Evolutionary conservation across 179 eudicot species (phyloP).

Genomic region (Drosera spatulata): DNA sequence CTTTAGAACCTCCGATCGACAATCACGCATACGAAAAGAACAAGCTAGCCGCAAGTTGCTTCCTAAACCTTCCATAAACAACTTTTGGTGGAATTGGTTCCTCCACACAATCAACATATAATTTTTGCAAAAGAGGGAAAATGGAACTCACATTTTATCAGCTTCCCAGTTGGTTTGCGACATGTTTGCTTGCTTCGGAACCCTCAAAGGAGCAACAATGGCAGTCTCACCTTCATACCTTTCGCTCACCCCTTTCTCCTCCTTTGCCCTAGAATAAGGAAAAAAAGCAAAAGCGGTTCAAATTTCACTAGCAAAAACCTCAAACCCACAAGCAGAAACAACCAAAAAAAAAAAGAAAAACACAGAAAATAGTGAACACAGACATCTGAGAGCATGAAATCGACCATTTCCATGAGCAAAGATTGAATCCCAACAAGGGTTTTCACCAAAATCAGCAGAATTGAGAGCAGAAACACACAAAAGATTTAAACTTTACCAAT

Average conservation of each 20-base stretch:
- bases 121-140: neutral
- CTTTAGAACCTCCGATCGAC: no score
- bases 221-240: constrained; percentile 6
- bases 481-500: no score
- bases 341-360: neutral
- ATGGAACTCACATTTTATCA: constrained; percentile 62
- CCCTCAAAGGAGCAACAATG: neutral
- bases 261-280: neutral
- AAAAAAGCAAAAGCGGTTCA: neutral
- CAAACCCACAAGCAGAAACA: constrained; percentile 3
- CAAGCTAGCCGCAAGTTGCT: no score
- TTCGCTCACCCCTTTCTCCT: neutral
- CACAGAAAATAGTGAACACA: neutral
- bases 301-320: neutral
- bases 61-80: no score
- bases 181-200: constrained; percentile 30
- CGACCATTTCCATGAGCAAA: neutral
- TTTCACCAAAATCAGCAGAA: neutral
- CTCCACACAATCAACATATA: no score
- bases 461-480: no score
- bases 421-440: neutral
- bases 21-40: no score
- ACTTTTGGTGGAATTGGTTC: no score
- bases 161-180: constrained; percentile 94
- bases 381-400: no score